Evolutionary conservation across 352 stramenopile species (phyloP).

Genomic region (Pythium volutum): DNA sequence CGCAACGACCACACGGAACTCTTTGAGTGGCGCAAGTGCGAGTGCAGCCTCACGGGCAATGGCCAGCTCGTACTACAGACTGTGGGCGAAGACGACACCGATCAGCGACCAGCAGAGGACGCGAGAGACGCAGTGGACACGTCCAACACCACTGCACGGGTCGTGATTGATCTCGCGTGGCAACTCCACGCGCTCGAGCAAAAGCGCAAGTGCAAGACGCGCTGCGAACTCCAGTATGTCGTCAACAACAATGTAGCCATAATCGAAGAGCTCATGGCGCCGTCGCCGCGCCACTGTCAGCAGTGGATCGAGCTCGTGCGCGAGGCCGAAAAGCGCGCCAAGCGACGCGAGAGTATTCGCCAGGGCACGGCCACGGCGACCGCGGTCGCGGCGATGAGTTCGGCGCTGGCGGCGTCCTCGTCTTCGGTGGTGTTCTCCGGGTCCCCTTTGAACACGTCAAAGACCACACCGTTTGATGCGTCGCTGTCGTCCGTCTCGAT

Average conservation of each 20-base stretch:
- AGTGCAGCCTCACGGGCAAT: constrained; percentile 38
- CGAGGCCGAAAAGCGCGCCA: constrained; percentile 36
- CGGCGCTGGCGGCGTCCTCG: constrained; percentile 6
- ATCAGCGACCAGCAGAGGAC: neutral
- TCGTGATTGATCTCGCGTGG: constrained; percentile 43
- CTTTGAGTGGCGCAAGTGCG: constrained; percentile 63
- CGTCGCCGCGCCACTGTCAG: constrained; percentile 58
- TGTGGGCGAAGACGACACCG: constrained; percentile 23
- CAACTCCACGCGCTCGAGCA: constrained; percentile 44
- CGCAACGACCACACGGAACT: constrained; percentile 53
- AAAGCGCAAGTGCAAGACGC: constrained; percentile 58
- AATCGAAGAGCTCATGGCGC: constrained; percentile 70
- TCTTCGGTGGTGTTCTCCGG: neutral
- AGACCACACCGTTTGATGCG: constrained; percentile 5
- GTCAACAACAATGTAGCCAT: constrained; percentile 4
- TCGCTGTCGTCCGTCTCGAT: constrained; percentile 14
- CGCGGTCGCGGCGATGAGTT: constrained; percentile 2
- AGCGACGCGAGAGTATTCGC: constrained; percentile 32
- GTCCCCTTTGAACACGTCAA: neutral
- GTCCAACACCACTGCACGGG: neutral
- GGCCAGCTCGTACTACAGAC: constrained; percentile 36
- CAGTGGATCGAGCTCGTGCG: constrained; percentile 54
- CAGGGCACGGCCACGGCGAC: constrained; percentile 22
- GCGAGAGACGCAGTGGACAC: neutral
- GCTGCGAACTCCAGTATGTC: constrained; percentile 52